Percentiles rank a stretch among this genome's conserved stretches.
phyloP scores from a whole-genome alignment of 306 rosid species.

The Rosa chinensis region DNA sequence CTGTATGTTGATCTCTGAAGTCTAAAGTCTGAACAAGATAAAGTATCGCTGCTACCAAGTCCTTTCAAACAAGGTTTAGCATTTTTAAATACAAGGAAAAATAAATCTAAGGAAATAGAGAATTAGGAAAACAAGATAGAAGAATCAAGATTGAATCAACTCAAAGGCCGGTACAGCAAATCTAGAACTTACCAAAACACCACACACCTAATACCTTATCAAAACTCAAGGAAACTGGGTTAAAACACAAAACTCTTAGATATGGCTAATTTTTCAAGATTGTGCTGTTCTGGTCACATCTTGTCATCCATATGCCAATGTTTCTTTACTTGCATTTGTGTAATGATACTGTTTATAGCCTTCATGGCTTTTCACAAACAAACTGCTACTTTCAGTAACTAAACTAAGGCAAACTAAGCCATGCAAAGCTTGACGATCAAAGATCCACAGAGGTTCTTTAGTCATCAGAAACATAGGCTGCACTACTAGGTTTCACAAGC shows the following conservation, averaged over 20 bases:
- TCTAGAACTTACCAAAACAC: not conserved
- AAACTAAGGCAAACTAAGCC: not conserved
- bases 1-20: not conserved
- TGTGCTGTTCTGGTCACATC: not conserved
- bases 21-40: not conserved
- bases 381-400: not conserved
- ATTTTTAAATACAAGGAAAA: not conserved
- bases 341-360: not conserved
- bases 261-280: not conserved
- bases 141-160: not conserved
- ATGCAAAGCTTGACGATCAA: not conserved
- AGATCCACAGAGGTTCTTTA: not conserved
- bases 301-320: not conserved
- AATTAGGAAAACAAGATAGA: not conserved
- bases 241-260: not conserved
- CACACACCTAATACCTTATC: not conserved
- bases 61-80: not conserved
- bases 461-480: constrained; percentile 1
- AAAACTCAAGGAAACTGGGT: not conserved
- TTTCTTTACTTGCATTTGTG: not conserved
- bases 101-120: not conserved
- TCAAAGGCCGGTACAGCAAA: not conserved
- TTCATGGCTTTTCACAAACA: not conserved
- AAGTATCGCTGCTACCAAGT: not conserved
- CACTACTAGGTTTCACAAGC: not conserved